Base-by-base conservation (phyloP, 208 protist genomes). In the Wallacemonas sp. region DNA sequence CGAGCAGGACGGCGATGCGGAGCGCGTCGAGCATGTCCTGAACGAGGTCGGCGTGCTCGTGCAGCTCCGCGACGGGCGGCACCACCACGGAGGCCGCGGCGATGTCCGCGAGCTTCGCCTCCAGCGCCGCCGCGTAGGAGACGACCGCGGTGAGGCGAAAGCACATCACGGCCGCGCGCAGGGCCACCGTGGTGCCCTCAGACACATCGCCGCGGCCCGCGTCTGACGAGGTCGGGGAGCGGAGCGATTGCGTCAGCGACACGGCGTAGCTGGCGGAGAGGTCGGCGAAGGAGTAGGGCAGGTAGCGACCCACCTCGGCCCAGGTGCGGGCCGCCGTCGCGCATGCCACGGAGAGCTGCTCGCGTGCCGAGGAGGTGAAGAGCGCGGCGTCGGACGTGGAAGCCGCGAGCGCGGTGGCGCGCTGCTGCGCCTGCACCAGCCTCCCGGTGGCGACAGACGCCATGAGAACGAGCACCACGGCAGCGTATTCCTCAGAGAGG, bases 81-180 rank as follows among this genome's bases (percentile, higher is more conserved):
- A 72, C 23, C 4, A 46, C 26, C 0, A 52, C 61, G 25, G 45
- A 59, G 0, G 55, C 68, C 1, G 23, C 48, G 0, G 22, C 49
- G n/a, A 87, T 32, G 8, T 46, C n/a, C 10, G 55, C 67, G 0
- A 72, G 67, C 25, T 72, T 57, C 39, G 61, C 67, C 48, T 93
- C 87, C 39, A 91, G 48, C 31, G 70, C 66, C 79, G 82, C 83
- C 77, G 70, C 69, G 44, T 67, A 77, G 32, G 68, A 45, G 44
- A 78, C 61, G 29, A 91, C 71, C 7, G 70, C 73, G 31, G 90
- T 77, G 39, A 94, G 42, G 11, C 89, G 79, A 52, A 89, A 94
- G 71, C 81, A 92, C 70, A 79, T 22, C 10, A 94, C 74, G 38
- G 83, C 72, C 8, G 73, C 84, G 46, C 81, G 77, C 2, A 81